Base-by-base conservation (phyloP, 495 filamentous ascomycete species). In the Penicillium fimorum region DNA sequence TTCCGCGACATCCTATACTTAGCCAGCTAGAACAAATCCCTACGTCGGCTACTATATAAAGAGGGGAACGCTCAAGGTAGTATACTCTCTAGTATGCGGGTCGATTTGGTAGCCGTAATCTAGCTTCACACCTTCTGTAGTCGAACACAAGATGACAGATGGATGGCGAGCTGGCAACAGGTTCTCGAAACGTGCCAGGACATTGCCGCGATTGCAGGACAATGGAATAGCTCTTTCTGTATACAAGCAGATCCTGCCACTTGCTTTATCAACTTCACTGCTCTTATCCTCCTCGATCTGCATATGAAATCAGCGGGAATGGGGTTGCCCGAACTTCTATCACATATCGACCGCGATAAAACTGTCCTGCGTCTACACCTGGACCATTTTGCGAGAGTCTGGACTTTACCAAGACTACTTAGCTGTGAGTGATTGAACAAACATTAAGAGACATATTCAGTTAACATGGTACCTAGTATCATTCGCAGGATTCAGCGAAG, bases 221-320 rank as follows among this genome's bases (percentile, higher is more conserved):
- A 66, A 43, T 66, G 60, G 60, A 48, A 66, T 47, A 58, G 54
- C 47, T 29, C 54, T 15, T 61, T 60, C 49, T 60, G 50, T 38
- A 20, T 63, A 5, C 55, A 7, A 9, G 63, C 63, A 2, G 63
- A 66, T 37, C 63, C 63, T 22, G 63, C 60, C 6, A 66, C 63
- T 22, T 29, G 43, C 1, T 58, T 66, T 8, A 63, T 38, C 32
- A 38, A 61, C 25, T 63, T 66, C 32, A 58, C 58, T 15, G 44
- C 55, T 17, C 61, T 63, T 0, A 52, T 66, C 2, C 57, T 66
- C 15, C 42, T 66, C 4, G 30, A 61, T 42, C 47, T 66, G 8
- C 63, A 66, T 38, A 61, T 30, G 43, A 61, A 54, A 35, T 58
- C 1, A 22, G 2, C 51, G 7, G 22, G 53, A 20, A 9, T 40